phyloP scores from a whole-genome alignment of 768 basidiomycete genomes.

The Mrakia blollopis region DNA sequence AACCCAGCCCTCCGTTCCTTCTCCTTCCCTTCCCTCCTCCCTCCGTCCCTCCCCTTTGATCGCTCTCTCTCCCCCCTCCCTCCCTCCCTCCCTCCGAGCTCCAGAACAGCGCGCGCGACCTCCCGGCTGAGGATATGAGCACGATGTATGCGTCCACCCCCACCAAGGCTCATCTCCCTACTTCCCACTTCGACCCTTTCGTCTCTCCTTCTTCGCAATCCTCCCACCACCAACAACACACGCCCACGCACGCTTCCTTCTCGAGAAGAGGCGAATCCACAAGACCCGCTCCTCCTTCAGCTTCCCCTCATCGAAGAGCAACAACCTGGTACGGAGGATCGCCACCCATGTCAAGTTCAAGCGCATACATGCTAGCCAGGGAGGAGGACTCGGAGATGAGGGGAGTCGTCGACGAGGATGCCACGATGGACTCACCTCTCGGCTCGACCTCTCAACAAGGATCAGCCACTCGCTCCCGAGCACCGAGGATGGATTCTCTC shows the following conservation, averaged over 20 bases:
- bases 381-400: not conserved
- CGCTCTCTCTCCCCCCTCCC: not conserved
- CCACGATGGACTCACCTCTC: not conserved
- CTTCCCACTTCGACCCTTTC: conserved; percentile 15
- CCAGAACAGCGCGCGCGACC: too few species aligned
- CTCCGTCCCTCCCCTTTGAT: not conserved
- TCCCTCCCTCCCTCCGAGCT: not conserved
- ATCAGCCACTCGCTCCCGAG: not conserved
- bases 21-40: not conserved
- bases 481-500: not conserved
- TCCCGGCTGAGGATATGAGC: not conserved
- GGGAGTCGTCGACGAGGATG: conserved; percentile 3
- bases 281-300: conserved; percentile 16
- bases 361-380: not conserved
- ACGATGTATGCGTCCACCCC: conserved; percentile 23
- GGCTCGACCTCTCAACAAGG: not conserved
- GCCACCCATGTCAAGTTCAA: not conserved
- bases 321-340: conserved; percentile 17
- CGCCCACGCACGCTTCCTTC: not conserved
- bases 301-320: conserved; percentile 3
- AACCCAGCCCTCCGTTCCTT: too few species aligned
- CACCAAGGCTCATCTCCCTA: conserved; percentile 17
- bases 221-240: conserved; percentile 6
- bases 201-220: conserved; percentile 8
- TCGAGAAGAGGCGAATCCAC: not conserved